Base-by-base conservation (phyloP, 805 yeast species). In the Metschnikowia dekortorum region DNA sequence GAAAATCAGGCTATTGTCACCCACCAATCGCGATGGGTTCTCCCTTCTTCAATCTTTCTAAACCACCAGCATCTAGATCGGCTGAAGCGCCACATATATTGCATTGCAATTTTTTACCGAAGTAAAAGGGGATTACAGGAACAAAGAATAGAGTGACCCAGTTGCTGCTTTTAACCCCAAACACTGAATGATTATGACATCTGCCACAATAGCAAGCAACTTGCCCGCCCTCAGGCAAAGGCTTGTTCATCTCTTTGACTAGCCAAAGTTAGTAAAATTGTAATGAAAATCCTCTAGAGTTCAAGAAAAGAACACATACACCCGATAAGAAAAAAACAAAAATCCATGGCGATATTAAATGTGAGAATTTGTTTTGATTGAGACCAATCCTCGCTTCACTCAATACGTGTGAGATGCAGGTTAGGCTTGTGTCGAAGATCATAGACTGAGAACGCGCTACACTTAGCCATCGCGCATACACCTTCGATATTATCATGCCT, bases 181-280 rank as follows among this genome's bases (percentile, higher is more conserved):
- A 63, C 3, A 80, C 86, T 29, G 80, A 69, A 50, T 71, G 70
- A 60, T 82, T 82, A 57, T 81, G 84, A 55, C 87, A 82, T 52
- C 79, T 74, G 16, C 83, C 81, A 58, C 87, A 82, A 52, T 73
- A 75, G 35, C 60, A 57, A 6, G 56, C 52, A 7, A 55, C 49
- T 26, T 51, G 46, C 11, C 59, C 59, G 8, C 59, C 59, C 9
- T 50, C 51, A 3, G 37, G 31, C 34, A 57, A 52, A 3, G 59
- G 49, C 36, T 51, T 57, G 51, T 53, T 55, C 40, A 48, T 51
- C 29, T 55, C 57, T 26, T 50, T 46, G 42, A 57, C 60, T 57
- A 29, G n/a, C 2, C 13, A 16, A 14, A 14, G 53, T 56, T 48
- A 55, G 58, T 50, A 46, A 8, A 39, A 10, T 6, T 11, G 13